Base-by-base conservation (phyloP, 371 early-diverging fungal species). In the Mortierella polycephala region DNA sequence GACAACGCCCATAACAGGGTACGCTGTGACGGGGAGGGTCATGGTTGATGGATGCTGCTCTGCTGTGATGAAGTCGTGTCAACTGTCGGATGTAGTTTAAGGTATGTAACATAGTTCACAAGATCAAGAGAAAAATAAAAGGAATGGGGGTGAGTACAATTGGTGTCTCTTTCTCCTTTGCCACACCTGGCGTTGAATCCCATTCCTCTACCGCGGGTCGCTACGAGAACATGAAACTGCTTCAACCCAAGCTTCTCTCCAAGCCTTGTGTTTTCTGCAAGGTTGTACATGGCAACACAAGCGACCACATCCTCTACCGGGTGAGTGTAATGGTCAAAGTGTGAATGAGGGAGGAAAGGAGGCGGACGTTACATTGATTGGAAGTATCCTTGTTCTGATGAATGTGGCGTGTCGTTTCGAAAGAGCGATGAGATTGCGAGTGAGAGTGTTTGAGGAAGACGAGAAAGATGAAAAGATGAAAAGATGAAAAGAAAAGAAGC, bases 11-110 rank as follows among this genome's bases (percentile, higher is more conserved):
- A 72, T 63, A 39, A 79, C 62, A 9, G 79, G 79, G 61, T 79
- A 79, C 16, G 73, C 79, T 46, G 79, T 69, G 10, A 66, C 66
- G 12, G 79, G 79, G 16, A 77, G 72, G 67, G 64, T 72, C 71
- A 75, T 75, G 23, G 50, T 21, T 45, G 16, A 13, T 30, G 53
- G 4, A 30, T 30, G 30, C 4, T 30, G 4, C 30, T 30, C 30
- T 30, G 30, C 30, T 30, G 30, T 30, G 30, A 4, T 30, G 30
- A 30, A 2, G 30, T 47, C 0, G 37, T 40, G 20, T 18, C 21
- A n/a, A 21, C 1, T 55, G 45, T 30, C 14, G 30, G 30, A 30
- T 30, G 30, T 30, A 30, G 4, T 55, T 55, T 13, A 11, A 9
- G 41, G 46, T 61, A 47, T 42, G 30, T 40, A 20, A 30, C 30